phyloP scores from a whole-genome alignment of 192 early-diverging fungal species.

The Entomortierella beljakovae region DNA sequence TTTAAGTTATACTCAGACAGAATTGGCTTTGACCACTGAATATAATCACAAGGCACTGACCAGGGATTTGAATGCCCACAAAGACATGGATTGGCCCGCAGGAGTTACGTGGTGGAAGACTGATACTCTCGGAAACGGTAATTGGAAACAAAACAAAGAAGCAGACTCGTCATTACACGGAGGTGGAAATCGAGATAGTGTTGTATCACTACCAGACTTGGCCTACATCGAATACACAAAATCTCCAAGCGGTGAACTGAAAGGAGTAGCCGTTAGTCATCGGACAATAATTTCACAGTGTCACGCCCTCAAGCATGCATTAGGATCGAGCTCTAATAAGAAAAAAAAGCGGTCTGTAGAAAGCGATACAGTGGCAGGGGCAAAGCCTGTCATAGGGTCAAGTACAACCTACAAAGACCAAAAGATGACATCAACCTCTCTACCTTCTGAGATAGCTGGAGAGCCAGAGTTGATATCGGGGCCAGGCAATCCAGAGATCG shows the following conservation, averaged over 20 bases:
- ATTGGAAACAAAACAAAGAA: conserved; percentile 48
- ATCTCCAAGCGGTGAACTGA: conserved; percentile 81
- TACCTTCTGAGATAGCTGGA: conserved; percentile 2
- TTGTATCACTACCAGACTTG: conserved; percentile 60
- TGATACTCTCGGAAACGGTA: conserved; percentile 66
- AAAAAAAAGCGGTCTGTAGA: not conserved
- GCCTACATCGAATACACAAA: conserved; percentile 91
- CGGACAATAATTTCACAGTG: conserved; percentile 78
- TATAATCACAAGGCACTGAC: conserved; percentile 72
- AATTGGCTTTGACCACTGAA: conserved; percentile 82
- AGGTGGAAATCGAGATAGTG: conserved; percentile 31
- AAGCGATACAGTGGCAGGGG: not conserved
- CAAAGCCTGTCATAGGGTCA: not conserved
- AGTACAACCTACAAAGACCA: not conserved
- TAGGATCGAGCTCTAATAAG: conserved; percentile 16
- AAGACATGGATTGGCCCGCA: conserved; percentile 63
- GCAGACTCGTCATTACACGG: conserved; percentile 37
- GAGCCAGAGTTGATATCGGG: not conserved
- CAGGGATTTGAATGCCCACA: conserved; percentile 65
- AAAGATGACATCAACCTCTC: not conserved
- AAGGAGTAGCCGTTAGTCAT: conserved; percentile 83
- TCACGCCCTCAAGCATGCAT: conserved; percentile 14
- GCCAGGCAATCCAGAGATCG: conserved; percentile 49
- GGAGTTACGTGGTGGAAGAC: conserved; percentile 84
- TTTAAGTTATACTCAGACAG: conserved; percentile 66